These are phyloP conservation scores for Bothriochloa decipiens DNA, from an alignment of 176 grass and related monocot species.

Conservation along the genomic window DNA sequence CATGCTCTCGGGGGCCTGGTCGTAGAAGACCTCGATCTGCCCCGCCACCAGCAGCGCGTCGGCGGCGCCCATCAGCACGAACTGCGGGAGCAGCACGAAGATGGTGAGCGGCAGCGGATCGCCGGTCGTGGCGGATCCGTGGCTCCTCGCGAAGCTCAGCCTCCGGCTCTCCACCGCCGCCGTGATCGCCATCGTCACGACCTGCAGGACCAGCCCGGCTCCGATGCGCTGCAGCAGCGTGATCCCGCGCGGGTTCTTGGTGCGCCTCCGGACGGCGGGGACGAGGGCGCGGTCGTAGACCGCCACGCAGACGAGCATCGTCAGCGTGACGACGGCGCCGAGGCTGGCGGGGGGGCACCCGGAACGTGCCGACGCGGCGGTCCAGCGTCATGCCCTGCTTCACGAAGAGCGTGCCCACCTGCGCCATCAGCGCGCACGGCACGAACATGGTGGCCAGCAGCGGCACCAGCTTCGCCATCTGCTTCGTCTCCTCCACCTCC, in stretches of 20 bases:
- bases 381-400: conserved; percentile 75
- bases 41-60: conserved; percentile 69
- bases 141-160: conserved; percentile 48
- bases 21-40: conserved; percentile 81
- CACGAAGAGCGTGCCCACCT: conserved; percentile 74
- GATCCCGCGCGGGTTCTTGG: conserved; percentile 85
- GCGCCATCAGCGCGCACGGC: conserved; percentile 71
- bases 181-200: conserved; percentile 57
- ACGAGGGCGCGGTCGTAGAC: conserved; percentile 71
- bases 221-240: conserved; percentile 79
- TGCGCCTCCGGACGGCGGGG: conserved; percentile 40
- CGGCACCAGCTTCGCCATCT: conserved; percentile 63
- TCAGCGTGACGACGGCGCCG: conserved; percentile 54
- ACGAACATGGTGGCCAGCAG: conserved; percentile 64
- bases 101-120: conserved; percentile 52
- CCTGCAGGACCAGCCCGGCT: conserved; percentile 61
- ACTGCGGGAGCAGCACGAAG: conserved; percentile 85
- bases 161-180: conserved; percentile 53
- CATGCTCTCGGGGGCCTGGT: conserved; percentile 91
- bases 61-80: conserved; percentile 73
- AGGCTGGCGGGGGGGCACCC: conserved; percentile 69
- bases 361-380: conserved; percentile 60
- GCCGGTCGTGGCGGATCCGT: no score
- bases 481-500: conserved; percentile 82
- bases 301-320: conserved; percentile 66